Base-by-base conservation (phyloP, 768 basidiomycete genomes). In the Phanerodontia chrysosporium region DNA sequence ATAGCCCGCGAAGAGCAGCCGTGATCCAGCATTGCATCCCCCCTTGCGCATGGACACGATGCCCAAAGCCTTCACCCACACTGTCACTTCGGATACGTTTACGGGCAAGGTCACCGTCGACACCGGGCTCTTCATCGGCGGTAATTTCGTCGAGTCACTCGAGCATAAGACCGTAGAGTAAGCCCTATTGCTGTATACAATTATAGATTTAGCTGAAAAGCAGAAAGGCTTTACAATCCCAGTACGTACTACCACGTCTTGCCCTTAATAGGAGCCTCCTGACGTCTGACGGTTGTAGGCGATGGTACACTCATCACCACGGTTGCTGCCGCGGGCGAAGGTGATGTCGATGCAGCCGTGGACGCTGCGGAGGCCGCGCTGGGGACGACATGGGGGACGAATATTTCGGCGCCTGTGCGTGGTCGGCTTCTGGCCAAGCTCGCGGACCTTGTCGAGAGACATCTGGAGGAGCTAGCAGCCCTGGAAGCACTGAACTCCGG, bases 311-410 rank as follows among this genome's bases (percentile, higher is more conserved):
- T 64, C 42, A 71, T 77, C 55, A 70, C 71, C n/a, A 35, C 66
- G 29, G 66, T 77, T 53, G 60, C 73, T 2, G 68, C 70, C 52
- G 78, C 69, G 5, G 70, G 68, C 22, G 60, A 65, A 18, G 71
- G 73, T 45, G 81, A 83, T 63, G 74, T 83, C 51, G 77, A 82
- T 60, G 61, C 60, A 22, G 80, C 80, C 1, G 80, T 79, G 55
- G 58, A 66, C 25, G 76, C 72, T 30, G 76, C 78, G 18, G 67
- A 70, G 49, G 70, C 73, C 57, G 76, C 76, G 1, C 77, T 63
- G 67, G 67, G 71, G 18, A 71, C 66, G 4, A 57, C 61, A 29
- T 85, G 86, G 83, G 83, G 84, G 21, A 66, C 77, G 53, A 79
- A 80, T 30, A 66, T 62, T n/a, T 68, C 78, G 3, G 78, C 74